Conservation (phyloP, 2,329 filamentous ascomycete genomes). For the Fusarium setosum region DNA sequence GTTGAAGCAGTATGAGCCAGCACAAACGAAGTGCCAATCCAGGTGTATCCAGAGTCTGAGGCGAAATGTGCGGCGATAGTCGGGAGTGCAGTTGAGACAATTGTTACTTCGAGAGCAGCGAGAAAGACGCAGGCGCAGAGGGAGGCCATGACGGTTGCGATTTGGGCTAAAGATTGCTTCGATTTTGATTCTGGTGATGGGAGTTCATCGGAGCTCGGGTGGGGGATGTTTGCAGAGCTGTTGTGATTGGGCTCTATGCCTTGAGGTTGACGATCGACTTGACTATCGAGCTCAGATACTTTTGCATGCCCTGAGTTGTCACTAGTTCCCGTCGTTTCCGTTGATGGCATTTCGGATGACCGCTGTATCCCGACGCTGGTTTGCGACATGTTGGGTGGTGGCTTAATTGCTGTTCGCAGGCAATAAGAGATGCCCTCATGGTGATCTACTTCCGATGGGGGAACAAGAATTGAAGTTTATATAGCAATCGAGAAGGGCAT, state of each 20-base stretch:
- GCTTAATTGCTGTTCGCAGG: neutral
- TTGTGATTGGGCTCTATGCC: neutral
- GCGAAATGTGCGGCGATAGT: slow-evolving; percentile 69
- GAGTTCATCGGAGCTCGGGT: neutral
- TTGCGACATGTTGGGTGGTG: slow-evolving; percentile 19
- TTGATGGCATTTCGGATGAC: neutral
- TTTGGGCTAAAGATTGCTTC: slow-evolving; percentile 32
- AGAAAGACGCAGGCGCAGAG: slow-evolving; percentile 56
- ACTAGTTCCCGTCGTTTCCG: neutral
- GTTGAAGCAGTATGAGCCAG: slow-evolving; percentile 75
- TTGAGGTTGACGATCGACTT: no score
- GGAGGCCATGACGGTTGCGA: slow-evolving; percentile 49
- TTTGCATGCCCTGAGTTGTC: neutral
- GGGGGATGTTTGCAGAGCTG: neutral
- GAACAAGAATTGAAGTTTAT: neutral
- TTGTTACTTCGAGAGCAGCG: slow-evolving; percentile 64
- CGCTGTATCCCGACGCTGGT: neutral
- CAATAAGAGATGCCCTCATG: neutral
- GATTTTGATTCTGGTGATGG: neutral
- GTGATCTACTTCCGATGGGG: neutral
- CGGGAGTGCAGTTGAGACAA: slow-evolving; percentile 71
- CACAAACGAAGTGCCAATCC: slow-evolving; percentile 81
- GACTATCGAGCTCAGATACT: neutral
- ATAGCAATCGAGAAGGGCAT: neutral
- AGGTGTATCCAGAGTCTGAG: slow-evolving; percentile 76